phyloP scores from a whole-genome alignment of 768 basidiomycete species.

The Auriscalpium orientale region DNA sequence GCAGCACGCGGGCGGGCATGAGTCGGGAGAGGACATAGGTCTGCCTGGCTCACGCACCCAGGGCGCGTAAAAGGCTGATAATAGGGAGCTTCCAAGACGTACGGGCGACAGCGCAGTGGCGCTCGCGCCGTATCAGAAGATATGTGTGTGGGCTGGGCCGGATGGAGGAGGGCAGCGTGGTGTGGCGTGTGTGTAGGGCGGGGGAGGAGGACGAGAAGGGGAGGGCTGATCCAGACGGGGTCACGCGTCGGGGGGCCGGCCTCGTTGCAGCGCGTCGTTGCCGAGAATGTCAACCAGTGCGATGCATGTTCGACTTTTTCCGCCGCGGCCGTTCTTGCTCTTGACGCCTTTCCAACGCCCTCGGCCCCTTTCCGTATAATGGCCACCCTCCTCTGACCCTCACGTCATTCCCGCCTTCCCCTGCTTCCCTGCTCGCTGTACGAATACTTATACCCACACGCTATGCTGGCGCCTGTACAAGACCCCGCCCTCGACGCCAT shows the following conservation, averaged over 20 bases:
- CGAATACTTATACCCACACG: conserved; percentile 7
- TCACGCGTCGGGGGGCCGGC: background rate
- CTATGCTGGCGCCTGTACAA: background rate
- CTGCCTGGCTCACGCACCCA: too few species aligned
- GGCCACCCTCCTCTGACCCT: background rate
- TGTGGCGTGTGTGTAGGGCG: background rate
- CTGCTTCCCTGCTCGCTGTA: background rate
- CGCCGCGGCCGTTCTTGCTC: background rate
- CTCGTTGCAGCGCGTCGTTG: background rate
- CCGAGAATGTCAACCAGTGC: background rate
- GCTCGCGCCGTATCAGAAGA: too few species aligned
- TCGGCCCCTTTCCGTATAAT: background rate
- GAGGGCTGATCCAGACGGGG: background rate
- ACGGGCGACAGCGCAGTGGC: too few species aligned
- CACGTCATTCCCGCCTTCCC: background rate
- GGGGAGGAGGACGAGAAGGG: background rate
- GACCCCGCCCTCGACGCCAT: background rate
- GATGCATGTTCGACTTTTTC: background rate
- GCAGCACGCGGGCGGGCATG: too few species aligned
- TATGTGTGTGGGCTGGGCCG: background rate
- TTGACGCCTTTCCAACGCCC: background rate
- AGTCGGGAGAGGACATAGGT: too few species aligned
- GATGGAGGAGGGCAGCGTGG: background rate
- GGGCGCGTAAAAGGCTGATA: too few species aligned
- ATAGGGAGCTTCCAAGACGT: too few species aligned